Evolutionary conservation across 768 basidiomycete genomes (phyloP), one percentile per base, ranked within the genome.

Genomic region (Suillus clintonianus): DNA sequence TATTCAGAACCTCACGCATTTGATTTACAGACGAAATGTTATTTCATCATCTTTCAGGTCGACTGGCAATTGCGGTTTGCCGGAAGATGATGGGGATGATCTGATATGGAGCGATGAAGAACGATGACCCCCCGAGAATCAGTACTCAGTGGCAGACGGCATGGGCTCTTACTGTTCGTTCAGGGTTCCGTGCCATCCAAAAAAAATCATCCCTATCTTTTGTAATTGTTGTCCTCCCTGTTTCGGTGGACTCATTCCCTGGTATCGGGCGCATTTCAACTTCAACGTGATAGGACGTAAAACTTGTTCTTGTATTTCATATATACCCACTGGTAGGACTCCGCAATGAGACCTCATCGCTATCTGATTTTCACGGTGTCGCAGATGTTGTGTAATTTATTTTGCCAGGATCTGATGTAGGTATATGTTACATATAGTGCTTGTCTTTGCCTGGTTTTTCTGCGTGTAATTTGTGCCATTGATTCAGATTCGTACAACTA

Each of bases 71-170:
- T 80, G 83, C 34, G 83, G 83, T 5, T 72, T 85, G 9, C 82
- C 83, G 0, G 74, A 72, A 8, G 80, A 82, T 58, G 85, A 84
- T 65, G 84, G 84, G 51, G 85, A 84, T 60, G 84, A 87, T 68
- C 67, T 85, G 17, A 67, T 82, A 22, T 84, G 80, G 82, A 84
- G 81, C 34, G 86, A 84, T 57, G 82, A 83, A 8, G 37, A 57
- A 57, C 56, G 56, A 41, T 57, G 56, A 57, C 27, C 27, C 27
- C 39, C 24, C 3, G 17, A 27, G 37, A 17, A 27, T 57, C 27
- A 27, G 27, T 27, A 27, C 27, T 27, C 27, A 27, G 27, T 27
- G 27, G 27, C 27, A 27, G 27, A 4, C 27, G 27, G 27, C 14
- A 14, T n/a, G 15, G 24, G 37, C 3, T 22, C 36, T 56, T 39